Evolutionary conservation across 2,329 filamentous ascomycete genomes (phyloP).

Genomic region (Trichophyton verrucosum): DNA sequence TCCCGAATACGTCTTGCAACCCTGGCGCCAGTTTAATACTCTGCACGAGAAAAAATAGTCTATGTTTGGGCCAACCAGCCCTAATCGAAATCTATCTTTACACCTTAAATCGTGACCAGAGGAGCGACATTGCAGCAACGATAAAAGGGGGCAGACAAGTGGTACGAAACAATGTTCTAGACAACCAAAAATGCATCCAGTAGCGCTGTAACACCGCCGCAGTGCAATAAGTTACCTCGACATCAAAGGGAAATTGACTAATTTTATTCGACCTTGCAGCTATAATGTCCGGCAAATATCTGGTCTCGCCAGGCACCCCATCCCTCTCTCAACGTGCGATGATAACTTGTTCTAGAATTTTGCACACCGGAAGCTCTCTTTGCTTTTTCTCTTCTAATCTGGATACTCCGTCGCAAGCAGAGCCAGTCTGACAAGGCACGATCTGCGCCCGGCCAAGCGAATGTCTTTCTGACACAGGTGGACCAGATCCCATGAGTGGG

Average conservation of each 20-base stretch:
- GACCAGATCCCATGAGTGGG: not conserved
- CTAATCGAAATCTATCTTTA: not conserved
- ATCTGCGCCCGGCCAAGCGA: slow-evolving; percentile 1
- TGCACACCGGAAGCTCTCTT: not conserved
- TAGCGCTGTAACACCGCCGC: not conserved
- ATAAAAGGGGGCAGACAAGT: not conserved
- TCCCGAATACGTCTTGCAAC: not conserved
- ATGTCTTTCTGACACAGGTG: slow-evolving; percentile 2
- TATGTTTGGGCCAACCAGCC: slow-evolving; percentile 3
- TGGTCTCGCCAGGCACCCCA: not conserved
- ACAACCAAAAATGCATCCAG: not conserved
- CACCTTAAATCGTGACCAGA: not conserved
- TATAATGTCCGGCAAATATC: not conserved
- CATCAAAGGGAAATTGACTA: not conserved
- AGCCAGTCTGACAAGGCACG: not conserved
- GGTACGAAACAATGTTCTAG: not conserved
- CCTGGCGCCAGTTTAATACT: slow-evolving; percentile 1
- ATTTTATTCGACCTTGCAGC: not conserved
- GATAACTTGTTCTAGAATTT: slow-evolving; percentile 4
- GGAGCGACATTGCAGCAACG: not conserved
- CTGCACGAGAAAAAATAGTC: slow-evolving; percentile 3
- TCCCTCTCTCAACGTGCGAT: not conserved
- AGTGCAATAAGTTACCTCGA: not conserved
- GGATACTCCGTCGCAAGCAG: not conserved
- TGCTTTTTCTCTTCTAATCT: not conserved